Percentiles rank a stretch among this genome's conserved stretches.
These are phyloP conservation scores for Globisporangium okanoganense DNA, from an alignment of 352 stramenopile genomes.

Conservation along the genomic window DNA sequence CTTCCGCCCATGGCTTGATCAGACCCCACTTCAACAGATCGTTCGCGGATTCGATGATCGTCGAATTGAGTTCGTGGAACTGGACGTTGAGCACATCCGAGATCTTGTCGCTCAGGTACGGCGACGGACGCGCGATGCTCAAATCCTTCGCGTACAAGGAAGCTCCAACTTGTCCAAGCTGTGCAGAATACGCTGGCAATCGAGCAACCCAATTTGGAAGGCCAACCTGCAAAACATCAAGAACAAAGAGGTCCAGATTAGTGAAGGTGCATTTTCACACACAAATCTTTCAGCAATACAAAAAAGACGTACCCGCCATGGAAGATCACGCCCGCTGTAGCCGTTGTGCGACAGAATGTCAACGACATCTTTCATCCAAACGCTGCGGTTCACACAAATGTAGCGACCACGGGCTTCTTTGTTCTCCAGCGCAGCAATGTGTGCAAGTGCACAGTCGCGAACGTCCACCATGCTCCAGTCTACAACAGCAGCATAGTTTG, in stretches of 20 bases:
- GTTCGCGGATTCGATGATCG: slow-evolving; percentile 78
- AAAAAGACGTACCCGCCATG: slow-evolving; percentile 44
- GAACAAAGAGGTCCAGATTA: not conserved
- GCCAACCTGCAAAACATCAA: slow-evolving; percentile 30
- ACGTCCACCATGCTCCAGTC: slow-evolving; percentile 88
- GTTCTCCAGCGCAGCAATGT: slow-evolving; percentile 82
- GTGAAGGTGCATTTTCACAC: not conserved
- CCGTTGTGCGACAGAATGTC: slow-evolving; percentile 81
- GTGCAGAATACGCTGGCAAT: slow-evolving; percentile 78
- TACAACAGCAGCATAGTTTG: slow-evolving; percentile 13
- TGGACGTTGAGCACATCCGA: slow-evolving; percentile 75
- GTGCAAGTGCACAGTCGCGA: slow-evolving; percentile 73
- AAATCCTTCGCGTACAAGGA: slow-evolving; percentile 69
- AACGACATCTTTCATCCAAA: slow-evolving; percentile 89
- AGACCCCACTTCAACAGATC: slow-evolving; percentile 83
- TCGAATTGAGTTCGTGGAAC: slow-evolving; percentile 57
- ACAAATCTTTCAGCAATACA: not conserved
- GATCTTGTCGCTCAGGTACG: slow-evolving; percentile 80
- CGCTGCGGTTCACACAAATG: slow-evolving; percentile 80
- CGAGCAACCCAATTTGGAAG: slow-evolving; percentile 82
- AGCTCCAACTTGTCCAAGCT: slow-evolving; percentile 81
- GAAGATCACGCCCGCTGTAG: slow-evolving; percentile 83
- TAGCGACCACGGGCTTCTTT: slow-evolving; percentile 80
- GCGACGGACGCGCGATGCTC: slow-evolving; percentile 45
- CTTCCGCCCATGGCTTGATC: slow-evolving; percentile 88